Evolutionary conservation across 306 rosid species (phyloP), one percentile per base, ranked within the genome.

Genomic region (Corylus americana): DNA sequence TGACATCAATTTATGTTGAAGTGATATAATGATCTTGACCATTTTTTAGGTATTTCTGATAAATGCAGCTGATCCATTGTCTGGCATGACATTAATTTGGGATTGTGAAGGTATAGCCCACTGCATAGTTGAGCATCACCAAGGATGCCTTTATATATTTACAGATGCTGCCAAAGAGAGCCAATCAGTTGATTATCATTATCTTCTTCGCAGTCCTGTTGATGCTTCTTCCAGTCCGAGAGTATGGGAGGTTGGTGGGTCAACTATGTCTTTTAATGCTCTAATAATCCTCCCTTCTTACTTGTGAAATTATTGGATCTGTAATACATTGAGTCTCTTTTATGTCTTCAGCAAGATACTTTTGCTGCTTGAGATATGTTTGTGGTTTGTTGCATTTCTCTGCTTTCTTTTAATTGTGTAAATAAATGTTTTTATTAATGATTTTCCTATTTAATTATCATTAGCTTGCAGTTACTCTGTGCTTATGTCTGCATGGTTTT

Each of bases 31-130:
- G 71, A 80, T 83, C 45, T 29, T 85, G 85, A 86, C 87, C 88
- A 81, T 83, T 45, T 80, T 87, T 83, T 91, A 91, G 99, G 94
- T 93, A 83, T 93, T 91, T 89, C 85, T 93, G 79, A 93, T 93
- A 69, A 88, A 90, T 86, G 97, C 99, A 88, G 97, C 96, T 72
- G 94, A 93, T 81, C 99, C 97, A 70, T 82, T 91, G 84, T 88
- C 94, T 8, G 88, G 92, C 85, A 69, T 90, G 93, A 83, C 83
- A 83, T 80, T 95, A 81, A 90, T 93, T 74, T 93, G 99, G 99
- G 93, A 91, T 76, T 90, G 97, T 85, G 86, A 82, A 81, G 88
- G 89, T 80, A 83, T 84, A 77, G 88, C 93, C 27, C 99, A 91
- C 83, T 92, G 96, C 89, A 79, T 89, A 80, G 39, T 93, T 75